phyloP scores from a whole-genome alignment of 257 asterid genomes.

The Scutellaria galericulata region DNA sequence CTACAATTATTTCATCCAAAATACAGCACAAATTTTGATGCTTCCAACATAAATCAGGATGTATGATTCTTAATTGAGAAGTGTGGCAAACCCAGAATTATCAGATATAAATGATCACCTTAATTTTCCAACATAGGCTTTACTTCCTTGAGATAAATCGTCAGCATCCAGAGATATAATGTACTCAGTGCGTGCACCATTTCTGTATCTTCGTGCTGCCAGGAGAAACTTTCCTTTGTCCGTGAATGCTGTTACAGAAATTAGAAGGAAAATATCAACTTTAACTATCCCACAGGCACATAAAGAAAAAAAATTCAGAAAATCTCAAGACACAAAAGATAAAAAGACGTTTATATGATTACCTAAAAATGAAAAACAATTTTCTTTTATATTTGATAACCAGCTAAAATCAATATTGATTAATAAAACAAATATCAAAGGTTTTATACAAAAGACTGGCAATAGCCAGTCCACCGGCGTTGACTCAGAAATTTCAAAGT shows the following conservation, averaged over 20 bases:
- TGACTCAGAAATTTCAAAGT: constrained; percentile 27
- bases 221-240: constrained; percentile 93
- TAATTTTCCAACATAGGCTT: constrained; percentile 90
- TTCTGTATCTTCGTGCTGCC: constrained; percentile 84
- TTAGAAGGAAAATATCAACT: constrained; percentile 28
- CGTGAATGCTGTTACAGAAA: constrained; percentile 61
- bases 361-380: not conserved
- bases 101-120: constrained; percentile 54
- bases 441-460: constrained; percentile 21
- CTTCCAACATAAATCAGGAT: constrained; percentile 8
- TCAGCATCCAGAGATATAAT: constrained; percentile 81
- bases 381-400: too few relatives aligned
- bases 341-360: constrained; percentile 11
- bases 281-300: not conserved
- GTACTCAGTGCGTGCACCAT: constrained; percentile 82
- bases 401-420: constrained; percentile 18
- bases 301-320: not conserved
- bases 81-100: constrained; percentile 21
- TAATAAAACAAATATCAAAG: constrained; percentile 24
- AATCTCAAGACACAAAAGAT: constrained; percentile 14
- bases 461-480: constrained; percentile 2
- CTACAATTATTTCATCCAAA: not conserved
- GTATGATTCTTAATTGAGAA: not conserved
- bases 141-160: constrained; percentile 87
- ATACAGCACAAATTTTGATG: not conserved